These are phyloP conservation scores for Mesembryanthemum crystallinum DNA, from an alignment of 148 eudicot species.

Conservation along the genomic window DNA sequence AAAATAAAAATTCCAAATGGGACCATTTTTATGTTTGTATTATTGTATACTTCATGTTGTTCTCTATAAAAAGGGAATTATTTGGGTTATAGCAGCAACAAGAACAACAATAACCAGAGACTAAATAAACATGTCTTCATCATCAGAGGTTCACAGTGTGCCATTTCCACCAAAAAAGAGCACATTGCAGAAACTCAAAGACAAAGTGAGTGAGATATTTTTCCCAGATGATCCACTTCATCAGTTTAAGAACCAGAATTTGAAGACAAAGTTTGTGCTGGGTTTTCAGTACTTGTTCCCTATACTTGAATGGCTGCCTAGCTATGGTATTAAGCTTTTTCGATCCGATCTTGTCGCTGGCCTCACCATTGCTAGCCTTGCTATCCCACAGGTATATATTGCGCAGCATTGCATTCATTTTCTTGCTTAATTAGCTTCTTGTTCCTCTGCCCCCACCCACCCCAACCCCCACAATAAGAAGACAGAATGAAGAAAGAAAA, in stretches of 20 bases:
- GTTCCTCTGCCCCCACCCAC: too few relatives aligned
- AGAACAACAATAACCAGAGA: too few relatives aligned
- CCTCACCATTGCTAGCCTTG: slow-evolving; percentile 94
- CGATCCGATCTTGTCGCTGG: slow-evolving; percentile 80
- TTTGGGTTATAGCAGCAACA: not conserved
- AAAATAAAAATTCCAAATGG: not conserved
- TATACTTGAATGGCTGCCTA: slow-evolving; percentile 73
- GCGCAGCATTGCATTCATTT: too few relatives aligned
- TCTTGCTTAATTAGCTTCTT: not conserved
- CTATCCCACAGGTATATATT: slow-evolving; percentile 99
- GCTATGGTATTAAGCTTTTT: slow-evolving; percentile 48
- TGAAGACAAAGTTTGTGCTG: slow-evolving; percentile 43
- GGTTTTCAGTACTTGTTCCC: slow-evolving; percentile 80
- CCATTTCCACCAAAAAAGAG: slow-evolving; percentile 57
- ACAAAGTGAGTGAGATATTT: slow-evolving; percentile 62
- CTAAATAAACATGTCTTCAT: not conserved
- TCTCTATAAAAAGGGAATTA: too few relatives aligned
- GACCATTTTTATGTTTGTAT: slow-evolving; percentile 3
- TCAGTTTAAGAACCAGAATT: slow-evolving; percentile 61
- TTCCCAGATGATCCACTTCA: slow-evolving; percentile 93
- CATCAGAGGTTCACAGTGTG: slow-evolving; percentile 29
- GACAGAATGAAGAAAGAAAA: too few relatives aligned
- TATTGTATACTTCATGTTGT: not conserved
- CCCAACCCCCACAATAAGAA: too few relatives aligned
- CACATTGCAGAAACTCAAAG: slow-evolving; percentile 57